Evolutionary conservation across 345 rosid genomes (phyloP), one percentile per base, ranked within the genome.

Genomic region (Salix caprea): DNA sequence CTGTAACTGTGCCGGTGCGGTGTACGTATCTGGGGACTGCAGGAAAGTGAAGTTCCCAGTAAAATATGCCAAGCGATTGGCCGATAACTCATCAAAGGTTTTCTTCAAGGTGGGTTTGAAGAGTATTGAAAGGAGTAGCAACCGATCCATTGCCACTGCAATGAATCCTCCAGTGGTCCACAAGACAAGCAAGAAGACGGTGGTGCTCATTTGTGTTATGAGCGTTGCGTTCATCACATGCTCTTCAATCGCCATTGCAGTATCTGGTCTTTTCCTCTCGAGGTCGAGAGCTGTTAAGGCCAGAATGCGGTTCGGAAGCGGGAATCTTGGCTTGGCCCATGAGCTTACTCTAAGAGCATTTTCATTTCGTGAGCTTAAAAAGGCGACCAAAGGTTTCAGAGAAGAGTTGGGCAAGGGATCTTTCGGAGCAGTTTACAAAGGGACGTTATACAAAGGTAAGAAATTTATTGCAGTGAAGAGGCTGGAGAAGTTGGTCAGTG

Each of bases 361-460:
- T 6, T 50, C 78, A 23, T 75, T 67, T 30, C 54, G 37, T 4
- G 72, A 67, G 37, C 78, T 75, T 24, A 36, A 75, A 16, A 39
- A 16, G 5, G 78, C 72, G 16, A 75, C 78, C 5, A 52, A 16
- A 23, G 71, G 65, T 16, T 75, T 75, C 72, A 75, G 52, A 23
- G 50, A 67, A 52, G 72, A 75, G 37, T 23, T 75, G 50, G 78
- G 78, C 1, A 75, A 67, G 6, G 85, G 83, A 2, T 39, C 76
- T 2, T 83, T 28, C 16, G 78, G 83, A 23, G 28, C 80, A 48
- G 82, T 79, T 30, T 83, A 72, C 60, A 79, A 80, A 65, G 85
- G 85, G 1, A 61, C 42, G 0, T 21, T 79, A 61, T 74, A 14
- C 19, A 67, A 60, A 4, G 66, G 78, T 15, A 46, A 26, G 14